Conservation (phyloP, 768 basidiomycete species). For the Galerina sulciceps region DNA sequence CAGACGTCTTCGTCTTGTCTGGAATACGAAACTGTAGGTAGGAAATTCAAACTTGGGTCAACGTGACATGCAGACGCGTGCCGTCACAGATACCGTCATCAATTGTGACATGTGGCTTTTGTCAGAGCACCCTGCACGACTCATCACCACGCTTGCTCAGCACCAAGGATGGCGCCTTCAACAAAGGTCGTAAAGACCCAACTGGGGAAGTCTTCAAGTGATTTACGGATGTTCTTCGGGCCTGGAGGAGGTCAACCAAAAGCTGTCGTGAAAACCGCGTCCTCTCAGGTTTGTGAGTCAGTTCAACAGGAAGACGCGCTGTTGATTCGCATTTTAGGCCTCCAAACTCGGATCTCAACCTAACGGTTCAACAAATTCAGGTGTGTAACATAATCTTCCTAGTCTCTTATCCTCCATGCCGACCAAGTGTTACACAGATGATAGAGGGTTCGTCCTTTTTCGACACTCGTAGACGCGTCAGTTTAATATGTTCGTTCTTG, state of each 20-base stretch:
- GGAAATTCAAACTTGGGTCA: neutral
- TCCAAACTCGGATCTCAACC: conserved; percentile 21
- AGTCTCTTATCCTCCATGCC: neutral
- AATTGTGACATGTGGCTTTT: neutral
- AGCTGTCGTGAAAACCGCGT: conserved; percentile 13
- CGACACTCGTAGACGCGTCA: neutral
- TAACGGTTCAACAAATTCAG: neutral
- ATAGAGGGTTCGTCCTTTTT: conserved; percentile 5
- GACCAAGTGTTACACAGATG: neutral
- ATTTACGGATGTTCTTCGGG: conserved; percentile 29
- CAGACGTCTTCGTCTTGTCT: neutral
- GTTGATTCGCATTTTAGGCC: conserved; percentile 2
- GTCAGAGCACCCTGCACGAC: neutral
- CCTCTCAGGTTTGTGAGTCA: conserved; percentile 15
- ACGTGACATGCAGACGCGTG: conserved; percentile 9
- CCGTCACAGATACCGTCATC: conserved; percentile 9
- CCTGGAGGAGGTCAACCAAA: conserved; percentile 25
- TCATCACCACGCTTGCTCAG: neutral
- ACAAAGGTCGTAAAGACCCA: conserved; percentile 19
- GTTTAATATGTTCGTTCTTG: neutral
- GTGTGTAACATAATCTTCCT: neutral
- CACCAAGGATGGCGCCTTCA: conserved; percentile 17
- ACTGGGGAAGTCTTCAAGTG: conserved; percentile 13
- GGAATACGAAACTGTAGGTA: neutral
- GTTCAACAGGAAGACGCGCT: neutral